phyloP scores from a whole-genome alignment of 2,329 filamentous ascomycete species.

The Botrytis elliptica region DNA sequence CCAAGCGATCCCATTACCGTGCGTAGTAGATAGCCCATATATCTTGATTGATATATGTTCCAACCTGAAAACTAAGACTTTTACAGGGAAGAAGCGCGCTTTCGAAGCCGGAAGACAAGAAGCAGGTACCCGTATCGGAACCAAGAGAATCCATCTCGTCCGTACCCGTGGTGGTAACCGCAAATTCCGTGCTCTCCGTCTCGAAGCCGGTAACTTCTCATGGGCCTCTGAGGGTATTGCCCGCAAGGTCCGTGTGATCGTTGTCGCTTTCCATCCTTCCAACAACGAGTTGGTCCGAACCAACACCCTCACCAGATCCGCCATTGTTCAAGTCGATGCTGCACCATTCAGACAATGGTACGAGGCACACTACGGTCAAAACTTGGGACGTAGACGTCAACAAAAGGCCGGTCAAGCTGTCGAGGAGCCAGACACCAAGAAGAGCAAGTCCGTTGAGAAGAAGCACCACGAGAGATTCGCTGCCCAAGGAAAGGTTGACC shows the following conservation, averaged over 20 bases:
- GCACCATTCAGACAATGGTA: slow-evolving; percentile 99
- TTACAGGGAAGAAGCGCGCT: slow-evolving; percentile 87
- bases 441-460: slow-evolving; percentile 92
- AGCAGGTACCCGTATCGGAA: slow-evolving; percentile 98
- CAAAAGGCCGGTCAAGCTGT: slow-evolving; percentile 58
- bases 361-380: slow-evolving; percentile 97
- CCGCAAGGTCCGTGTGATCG: slow-evolving; percentile 99
- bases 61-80: slow-evolving; percentile 61
- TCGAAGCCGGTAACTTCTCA: slow-evolving; percentile 98
- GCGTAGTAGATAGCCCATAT: slow-evolving; percentile 72
- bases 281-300: slow-evolving; percentile 99
- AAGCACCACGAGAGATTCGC: slow-evolving; percentile 91
- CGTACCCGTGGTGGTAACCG: slow-evolving; percentile 98
- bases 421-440: slow-evolving; percentile 65
- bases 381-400: slow-evolving; percentile 87
- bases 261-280: slow-evolving; percentile 96
- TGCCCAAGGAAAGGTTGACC: slow-evolving; percentile 87
- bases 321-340: slow-evolving; percentile 98
- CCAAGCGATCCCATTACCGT: slow-evolving; percentile 94
- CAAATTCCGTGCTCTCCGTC: slow-evolving; percentile 98
- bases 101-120: slow-evolving; percentile 99
- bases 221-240: slow-evolving; percentile 98
- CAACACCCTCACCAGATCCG: slow-evolving; percentile 99
- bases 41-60: slow-evolving; percentile 60
- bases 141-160: slow-evolving; percentile 95